Base-by-base conservation (phyloP, 2,329 filamentous ascomycete species). In the Fusarium torulosum region DNA sequence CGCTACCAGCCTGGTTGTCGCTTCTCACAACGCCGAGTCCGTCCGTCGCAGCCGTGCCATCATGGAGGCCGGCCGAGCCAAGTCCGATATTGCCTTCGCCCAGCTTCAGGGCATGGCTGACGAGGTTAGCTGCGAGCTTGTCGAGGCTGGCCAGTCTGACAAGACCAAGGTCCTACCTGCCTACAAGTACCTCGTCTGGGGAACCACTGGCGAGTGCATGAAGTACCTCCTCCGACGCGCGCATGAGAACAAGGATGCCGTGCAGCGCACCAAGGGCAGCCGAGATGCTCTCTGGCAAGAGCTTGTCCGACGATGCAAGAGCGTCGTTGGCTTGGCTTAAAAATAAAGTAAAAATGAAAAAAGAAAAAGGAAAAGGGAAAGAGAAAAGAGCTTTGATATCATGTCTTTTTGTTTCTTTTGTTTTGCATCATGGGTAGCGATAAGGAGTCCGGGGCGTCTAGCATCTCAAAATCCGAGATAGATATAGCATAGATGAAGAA, bases 41-140 rank as follows among this genome's bases (percentile, higher is more conserved):
- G 90, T 97, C 10, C 80, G 83, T 23, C 82, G 80, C 47, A 86
- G 86, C 15, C 84, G 85, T 23, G 80, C 79, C 14, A 78, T 90
- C 25, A 81, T 86, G 58, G 83, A 83, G 69, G 77, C 73, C 8
- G 81, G 81, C 14, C 74, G 73, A 10, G 80, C 80, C 64, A 79
- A 78, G 73, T 79, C 78, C 0, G 75, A 76, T 23, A 73, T 82
- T 42, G 77, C 78, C 1, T 83, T 81, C 45, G 82, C 91, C 4
- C 94, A 97, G 80, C 86, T 97, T 1, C 91, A 95, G 81, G 94
- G 95, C 40, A 98, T 98, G 95, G 95, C 95, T 2, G 95, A 98
- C 72, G 94, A 97, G 76, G 89, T 98, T 52, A 93, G 90, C 76
- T 90, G 87, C 75, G 86, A 88, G 75, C 79, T 90, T 15, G 77